Evolutionary conservation across 148 eudicot species (phyloP), one percentile per base, ranked within the genome.

Genomic region (Nyssa sinensis): DNA sequence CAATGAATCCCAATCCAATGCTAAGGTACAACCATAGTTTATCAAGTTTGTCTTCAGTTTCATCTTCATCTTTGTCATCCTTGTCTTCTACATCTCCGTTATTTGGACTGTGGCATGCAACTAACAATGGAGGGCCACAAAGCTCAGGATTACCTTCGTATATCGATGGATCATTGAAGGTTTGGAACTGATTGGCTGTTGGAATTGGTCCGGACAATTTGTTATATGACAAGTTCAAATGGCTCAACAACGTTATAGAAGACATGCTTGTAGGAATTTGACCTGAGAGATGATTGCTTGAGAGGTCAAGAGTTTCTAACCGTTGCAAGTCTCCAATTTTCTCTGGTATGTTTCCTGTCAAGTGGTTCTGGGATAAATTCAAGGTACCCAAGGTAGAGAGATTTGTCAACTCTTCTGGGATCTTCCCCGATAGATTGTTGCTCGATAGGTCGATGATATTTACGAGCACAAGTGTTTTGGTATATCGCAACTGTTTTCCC

Each of bases 381-480:
- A 88, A 73, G 6, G 79, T 77, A 6, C 72, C 72, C 25, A 77
- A 69, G 4, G 49, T 33, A 1, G 61, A 62, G 12, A 88, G 80
- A 13, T 32, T 30, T 44, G 81, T 79, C 17, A 89, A 61, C 74
- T 74, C 86, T 21, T 57, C 32, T 25, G n/a, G n/a, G n/a, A n/a
- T n/a, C n/a, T n/a, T n/a, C n/a, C n/a, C n/a, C n/a, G n/a, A n/a
- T n/a, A n/a, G 76, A 51, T 73, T 64, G 34, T 86, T 89, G 61
- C 81, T 51, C 0, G 88, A 89, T 51, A 89, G 87, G 59, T 85
- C 90, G 14, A 81, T 66, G 71, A 69, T 69, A 55, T 55, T 51
- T 21, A 69, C 62, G 13, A 51, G 39, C 28, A 21, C 47, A 9
- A 69, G 73, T 29, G 33, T 69, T 1, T 19, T 25, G 17, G 41